Evolutionary conservation across 2,329 filamentous ascomycete genomes (phyloP).

Genomic region (Penicillium janthinellum): DNA sequence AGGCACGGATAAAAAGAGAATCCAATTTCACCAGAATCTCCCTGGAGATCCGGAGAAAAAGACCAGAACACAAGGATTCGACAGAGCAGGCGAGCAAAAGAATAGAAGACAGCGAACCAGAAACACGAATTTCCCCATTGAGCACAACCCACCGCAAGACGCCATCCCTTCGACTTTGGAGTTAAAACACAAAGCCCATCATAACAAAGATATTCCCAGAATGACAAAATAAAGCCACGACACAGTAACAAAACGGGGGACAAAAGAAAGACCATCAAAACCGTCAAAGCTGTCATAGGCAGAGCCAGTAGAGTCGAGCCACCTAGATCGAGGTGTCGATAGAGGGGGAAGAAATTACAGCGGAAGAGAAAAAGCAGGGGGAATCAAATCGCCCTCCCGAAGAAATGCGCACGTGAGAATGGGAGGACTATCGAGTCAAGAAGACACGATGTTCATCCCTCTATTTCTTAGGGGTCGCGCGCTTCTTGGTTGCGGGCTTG

Average conservation of each 20-base stretch:
- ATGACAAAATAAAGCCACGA: slow-evolving; percentile 14
- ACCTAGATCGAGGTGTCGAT: slow-evolving; percentile 34
- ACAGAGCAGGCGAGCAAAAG: slow-evolving; percentile 14
- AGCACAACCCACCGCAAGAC: slow-evolving; percentile 40
- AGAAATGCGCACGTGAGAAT: slow-evolving; percentile 26
- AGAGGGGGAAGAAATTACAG: slow-evolving; percentile 30
- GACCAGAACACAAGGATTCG: not conserved
- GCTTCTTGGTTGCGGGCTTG: slow-evolving; percentile 52
- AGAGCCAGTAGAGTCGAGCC: slow-evolving; percentile 7
- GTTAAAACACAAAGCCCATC: slow-evolving; percentile 22
- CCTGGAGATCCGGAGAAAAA: slow-evolving; percentile 5
- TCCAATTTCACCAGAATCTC: slow-evolving; percentile 22
- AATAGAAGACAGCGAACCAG: slow-evolving; percentile 11
- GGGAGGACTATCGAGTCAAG: slow-evolving; percentile 19
- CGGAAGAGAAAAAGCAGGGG: slow-evolving; percentile 22
- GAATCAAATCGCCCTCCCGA: slow-evolving; percentile 17
- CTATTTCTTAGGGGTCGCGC: slow-evolving; percentile 45
- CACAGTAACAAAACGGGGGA: slow-evolving; percentile 20
- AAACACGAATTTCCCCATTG: slow-evolving; percentile 31
- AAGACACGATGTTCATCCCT: slow-evolving; percentile 25
- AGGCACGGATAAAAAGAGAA: slow-evolving; percentile 17
- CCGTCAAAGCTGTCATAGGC: slow-evolving; percentile 1
- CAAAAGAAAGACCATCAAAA: slow-evolving; percentile 22
- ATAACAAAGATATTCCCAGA: slow-evolving; percentile 19
- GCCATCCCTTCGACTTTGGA: slow-evolving; percentile 36